Conservation (phyloP, 1,139 yeast species). For the Magnusiomyces suaveolens region DNA sequence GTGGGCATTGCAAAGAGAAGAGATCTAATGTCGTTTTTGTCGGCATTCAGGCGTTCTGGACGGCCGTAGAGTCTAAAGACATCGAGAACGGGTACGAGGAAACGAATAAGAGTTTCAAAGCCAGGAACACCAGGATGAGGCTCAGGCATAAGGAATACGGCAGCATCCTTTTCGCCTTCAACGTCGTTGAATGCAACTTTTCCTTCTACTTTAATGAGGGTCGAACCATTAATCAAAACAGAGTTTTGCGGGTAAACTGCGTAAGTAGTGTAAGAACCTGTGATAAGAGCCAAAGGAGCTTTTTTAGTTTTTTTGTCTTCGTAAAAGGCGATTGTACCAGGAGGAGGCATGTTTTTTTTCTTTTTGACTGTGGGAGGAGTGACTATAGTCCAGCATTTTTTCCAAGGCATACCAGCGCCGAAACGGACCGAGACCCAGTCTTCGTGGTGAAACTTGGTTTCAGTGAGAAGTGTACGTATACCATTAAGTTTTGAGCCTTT, state of each 20-base stretch:
- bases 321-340: conserved; percentile 34
- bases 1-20: conserved; percentile 86
- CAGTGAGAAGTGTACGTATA: conserved; percentile 73
- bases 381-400: conserved; percentile 84
- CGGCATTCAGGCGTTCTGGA: conserved; percentile 81
- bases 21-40: conserved; percentile 68
- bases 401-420: conserved; percentile 98
- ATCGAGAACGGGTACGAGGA: conserved; percentile 75
- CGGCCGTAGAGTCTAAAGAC: conserved; percentile 85
- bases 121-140: conserved; percentile 90
- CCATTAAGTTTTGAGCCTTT: conserved; percentile 82
- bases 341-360: conserved; percentile 33
- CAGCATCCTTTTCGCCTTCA: conserved; percentile 58
- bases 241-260: conserved; percentile 90
- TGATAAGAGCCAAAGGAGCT: conserved; percentile 71
- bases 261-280: conserved; percentile 62
- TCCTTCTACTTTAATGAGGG: conserved; percentile 84
- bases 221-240: conserved; percentile 69
- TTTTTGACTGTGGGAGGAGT: conserved; percentile 51
- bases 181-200: conserved; percentile 51
- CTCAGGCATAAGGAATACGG: conserved; percentile 93
- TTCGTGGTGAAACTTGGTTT: conserved; percentile 76
- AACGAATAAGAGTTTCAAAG: conserved; percentile 83
- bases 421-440: conserved; percentile 93
- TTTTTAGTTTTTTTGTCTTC: conserved; percentile 41